These are phyloP conservation scores for Xylaria scruposa DNA, from an alignment of 495 filamentous ascomycete species.

Conservation along the genomic window DNA sequence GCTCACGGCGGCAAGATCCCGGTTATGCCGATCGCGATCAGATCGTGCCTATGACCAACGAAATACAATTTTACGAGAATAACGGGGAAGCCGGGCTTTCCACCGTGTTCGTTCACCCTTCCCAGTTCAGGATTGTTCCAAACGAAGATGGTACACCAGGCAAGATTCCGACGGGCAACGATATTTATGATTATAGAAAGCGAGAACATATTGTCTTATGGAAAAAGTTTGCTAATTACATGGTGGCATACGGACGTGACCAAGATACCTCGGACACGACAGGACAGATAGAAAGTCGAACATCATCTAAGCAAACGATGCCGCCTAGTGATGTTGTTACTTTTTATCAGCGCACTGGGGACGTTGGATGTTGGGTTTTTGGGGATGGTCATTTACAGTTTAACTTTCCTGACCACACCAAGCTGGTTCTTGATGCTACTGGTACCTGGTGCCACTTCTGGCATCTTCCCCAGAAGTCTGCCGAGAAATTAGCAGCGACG, in stretches of 20 bases:
- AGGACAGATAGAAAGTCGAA: slow-evolving; percentile 55
- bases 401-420: slow-evolving; percentile 98
- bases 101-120: slow-evolving; percentile 65
- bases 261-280: slow-evolving; percentile 55
- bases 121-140: slow-evolving; percentile 62
- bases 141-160: slow-evolving; percentile 60
- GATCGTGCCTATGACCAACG: slow-evolving; percentile 67
- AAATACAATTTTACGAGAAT: slow-evolving; percentile 82
- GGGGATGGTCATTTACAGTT: slow-evolving; percentile 86
- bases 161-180: slow-evolving; percentile 56
- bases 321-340: slow-evolving; percentile 71
- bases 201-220: slow-evolving; percentile 79
- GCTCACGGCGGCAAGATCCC: slow-evolving; percentile 60
- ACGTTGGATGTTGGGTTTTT: slow-evolving; percentile 89
- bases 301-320: slow-evolving; percentile 48
- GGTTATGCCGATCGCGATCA: slow-evolving; percentile 66
- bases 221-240: slow-evolving; percentile 94
- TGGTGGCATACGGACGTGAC: slow-evolving; percentile 70
- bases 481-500: slow-evolving; percentile 64
- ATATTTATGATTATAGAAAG: slow-evolving; percentile 72
- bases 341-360: slow-evolving; percentile 88
- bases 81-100: slow-evolving; percentile 69
- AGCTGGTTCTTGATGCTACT: slow-evolving; percentile 78
- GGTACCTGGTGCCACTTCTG: slow-evolving; percentile 85
- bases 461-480: slow-evolving; percentile 75